Percentiles rank a stretch among this genome's conserved stretches.
phyloP scores from a whole-genome alignment of 345 rosid species.

The Cardamine occulta region DNA sequence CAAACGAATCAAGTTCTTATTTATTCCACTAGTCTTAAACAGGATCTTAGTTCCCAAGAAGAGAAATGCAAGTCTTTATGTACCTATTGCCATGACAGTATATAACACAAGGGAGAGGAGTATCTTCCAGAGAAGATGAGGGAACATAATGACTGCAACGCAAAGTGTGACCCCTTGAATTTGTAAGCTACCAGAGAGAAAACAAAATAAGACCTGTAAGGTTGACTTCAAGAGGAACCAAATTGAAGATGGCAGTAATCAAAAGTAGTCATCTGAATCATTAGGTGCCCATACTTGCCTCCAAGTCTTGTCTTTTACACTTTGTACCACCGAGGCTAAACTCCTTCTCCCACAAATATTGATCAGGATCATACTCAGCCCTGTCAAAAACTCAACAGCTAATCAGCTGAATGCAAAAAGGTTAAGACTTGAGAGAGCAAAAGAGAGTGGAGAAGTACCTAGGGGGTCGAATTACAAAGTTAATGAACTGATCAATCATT shows the following conservation, averaged over 20 bases:
- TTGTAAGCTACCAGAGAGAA: conserved; percentile 68
- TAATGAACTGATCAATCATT: conserved; percentile 98
- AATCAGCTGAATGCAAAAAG: conserved; percentile 26
- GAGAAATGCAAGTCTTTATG: neutral
- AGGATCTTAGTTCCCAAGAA: neutral
- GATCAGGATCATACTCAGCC: conserved; percentile 92
- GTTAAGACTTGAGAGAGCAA: conserved; percentile 13
- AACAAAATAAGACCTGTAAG: conserved; percentile 32
- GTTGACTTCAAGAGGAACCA: neutral
- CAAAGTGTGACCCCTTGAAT: conserved; percentile 75
- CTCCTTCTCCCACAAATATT: conserved; percentile 87
- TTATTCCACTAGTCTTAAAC: conserved; percentile 8
- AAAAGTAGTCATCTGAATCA: conserved; percentile 9
- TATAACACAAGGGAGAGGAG: conserved; percentile 91
- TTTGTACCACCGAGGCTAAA: conserved; percentile 79
- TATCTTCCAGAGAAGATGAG: conserved; percentile 61
- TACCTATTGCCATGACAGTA: conserved; percentile 99
- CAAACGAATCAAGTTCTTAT: conserved; percentile 38
- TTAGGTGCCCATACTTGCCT: conserved; percentile 76
- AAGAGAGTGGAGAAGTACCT: conserved; percentile 52
- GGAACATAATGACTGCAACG: conserved; percentile 91
- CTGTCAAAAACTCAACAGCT: conserved; percentile 45
- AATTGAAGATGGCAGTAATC: conserved; percentile 9
- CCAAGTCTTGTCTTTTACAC: conserved; percentile 86
- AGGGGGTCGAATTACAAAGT: conserved; percentile 98